Evolutionary conservation across 106 monocot genomes (phyloP), one percentile per base, ranked within the genome.

Genomic region (Gastrodia elata): DNA sequence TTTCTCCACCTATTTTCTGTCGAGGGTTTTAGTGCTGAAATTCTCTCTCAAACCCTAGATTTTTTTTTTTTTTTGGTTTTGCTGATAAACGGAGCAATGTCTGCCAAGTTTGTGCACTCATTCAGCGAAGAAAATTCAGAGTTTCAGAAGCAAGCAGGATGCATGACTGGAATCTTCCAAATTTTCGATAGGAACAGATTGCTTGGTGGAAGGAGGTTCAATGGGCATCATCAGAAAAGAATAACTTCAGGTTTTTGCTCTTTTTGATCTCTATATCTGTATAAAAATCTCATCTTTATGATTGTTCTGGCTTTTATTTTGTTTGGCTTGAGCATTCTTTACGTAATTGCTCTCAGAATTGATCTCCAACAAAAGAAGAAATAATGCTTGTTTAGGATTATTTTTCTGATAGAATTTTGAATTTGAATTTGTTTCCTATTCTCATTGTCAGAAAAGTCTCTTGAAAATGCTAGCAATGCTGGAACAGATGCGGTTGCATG

Each of bases 111-210:
- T 73, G 52, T 91, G 2, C 76, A 85, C 11, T 72, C 38, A 49
- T 79, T 89, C 37, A 73, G 69, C 2, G 92, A 96, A 34, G 95
- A 95, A 25, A 84, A 80, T 57, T 82, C 75, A 4, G 84, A 90
- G 69, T 39, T 90, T 73, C 83, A 84, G 78, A 83, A 76, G 80
- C 89, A 96, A 76, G 81, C 86, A 40, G 92, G 96, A 25, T 96
- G 96, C 89, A 86, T 96, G 85, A 83, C 80, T 38, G 89, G 96
- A 20, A 79, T 92, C 32, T 88, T 96, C 64, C 92, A 96, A 34
- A 79, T 92, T 65, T 90, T 96, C 39, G 89, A 96, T 68, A 79
- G 86, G 28, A 87, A 83, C 20, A 82, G 83, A 81, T 76, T 87
- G 25, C 71, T 86, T 28, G 20, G 83, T 2, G 77, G 76, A 15